phyloP scores from a whole-genome alignment of 2,329 filamentous ascomycete species.

The Aspergillus novofumigatus region DNA sequence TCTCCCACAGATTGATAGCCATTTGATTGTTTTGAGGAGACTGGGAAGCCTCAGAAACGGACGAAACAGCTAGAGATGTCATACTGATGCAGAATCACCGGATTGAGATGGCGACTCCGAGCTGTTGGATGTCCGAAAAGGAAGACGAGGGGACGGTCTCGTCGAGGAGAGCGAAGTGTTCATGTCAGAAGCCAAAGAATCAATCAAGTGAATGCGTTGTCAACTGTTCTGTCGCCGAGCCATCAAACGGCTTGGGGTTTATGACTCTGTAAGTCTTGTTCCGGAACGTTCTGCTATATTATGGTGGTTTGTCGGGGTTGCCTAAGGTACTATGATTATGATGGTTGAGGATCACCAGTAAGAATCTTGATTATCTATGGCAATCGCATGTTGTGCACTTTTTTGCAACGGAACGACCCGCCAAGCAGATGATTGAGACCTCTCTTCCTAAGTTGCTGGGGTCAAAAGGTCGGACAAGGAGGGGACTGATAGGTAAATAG shows the following conservation, averaged over 20 bases:
- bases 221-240: not conserved
- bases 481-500: conserved; percentile 2
- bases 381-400: not conserved
- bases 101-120: conserved; percentile 9
- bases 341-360: not conserved
- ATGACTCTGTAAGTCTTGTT: not conserved
- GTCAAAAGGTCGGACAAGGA: conserved; percentile 2
- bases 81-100: not conserved
- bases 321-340: not conserved
- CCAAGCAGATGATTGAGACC: not conserved
- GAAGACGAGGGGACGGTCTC: conserved; percentile 17
- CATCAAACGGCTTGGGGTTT: not conserved
- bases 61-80: conserved; percentile 5
- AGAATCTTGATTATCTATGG: not conserved
- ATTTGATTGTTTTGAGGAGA: conserved; percentile 10
- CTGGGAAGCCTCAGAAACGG: conserved; percentile 8
- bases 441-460: conserved; percentile 1
- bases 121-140: conserved; percentile 10
- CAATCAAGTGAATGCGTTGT: not conserved
- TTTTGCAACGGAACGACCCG: conserved; percentile 1
- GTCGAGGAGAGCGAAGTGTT: conserved; percentile 14
- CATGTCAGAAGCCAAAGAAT: conserved; percentile 17
- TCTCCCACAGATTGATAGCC: conserved; percentile 19
- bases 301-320: not conserved
- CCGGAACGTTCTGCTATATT: not conserved